Conservation (phyloP, 495 filamentous ascomycete species). For the Articulospora tetracladia region DNA sequence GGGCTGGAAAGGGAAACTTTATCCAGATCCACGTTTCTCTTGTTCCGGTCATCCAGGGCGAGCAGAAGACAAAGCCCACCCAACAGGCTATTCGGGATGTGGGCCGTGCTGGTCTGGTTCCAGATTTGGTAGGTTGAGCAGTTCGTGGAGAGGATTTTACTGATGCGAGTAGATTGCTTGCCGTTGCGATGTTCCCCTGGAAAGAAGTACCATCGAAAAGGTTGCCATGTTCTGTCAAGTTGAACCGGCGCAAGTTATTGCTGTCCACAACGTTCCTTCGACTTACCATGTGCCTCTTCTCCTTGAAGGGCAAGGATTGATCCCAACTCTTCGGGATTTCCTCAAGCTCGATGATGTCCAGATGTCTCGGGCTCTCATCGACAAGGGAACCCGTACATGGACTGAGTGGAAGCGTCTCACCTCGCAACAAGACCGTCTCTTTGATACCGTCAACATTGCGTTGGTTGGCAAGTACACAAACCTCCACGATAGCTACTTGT, state of each 20-base stretch:
- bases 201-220: slow-evolving; percentile 74
- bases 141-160: not conserved
- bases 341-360: slow-evolving; percentile 54
- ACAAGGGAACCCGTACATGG: slow-evolving; percentile 64
- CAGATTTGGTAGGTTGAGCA: slow-evolving; percentile 61
- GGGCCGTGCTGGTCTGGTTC: slow-evolving; percentile 66
- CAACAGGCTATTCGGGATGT: slow-evolving; percentile 80
- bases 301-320: slow-evolving; percentile 73
- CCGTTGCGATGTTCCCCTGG: slow-evolving; percentile 73
- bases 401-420: slow-evolving; percentile 69
- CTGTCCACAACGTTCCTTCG: slow-evolving; percentile 78
- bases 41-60: slow-evolving; percentile 69
- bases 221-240: slow-evolving; percentile 86
- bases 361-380: slow-evolving; percentile 41
- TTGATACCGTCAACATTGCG: slow-evolving; percentile 72
- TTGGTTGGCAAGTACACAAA: slow-evolving; percentile 90
- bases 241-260: slow-evolving; percentile 73
- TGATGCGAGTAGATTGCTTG: slow-evolving; percentile 68
- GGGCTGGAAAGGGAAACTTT: slow-evolving; percentile 77
- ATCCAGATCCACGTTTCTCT: slow-evolving; percentile 80
- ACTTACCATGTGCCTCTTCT: slow-evolving; percentile 92
- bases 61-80: slow-evolving; percentile 97
- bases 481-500: slow-evolving; percentile 78
- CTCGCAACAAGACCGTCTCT: slow-evolving; percentile 51
- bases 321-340: slow-evolving; percentile 53